These are phyloP conservation scores for Cadophora malorum DNA, from an alignment of 2,329 filamentous ascomycete genomes.

Conservation along the genomic window DNA sequence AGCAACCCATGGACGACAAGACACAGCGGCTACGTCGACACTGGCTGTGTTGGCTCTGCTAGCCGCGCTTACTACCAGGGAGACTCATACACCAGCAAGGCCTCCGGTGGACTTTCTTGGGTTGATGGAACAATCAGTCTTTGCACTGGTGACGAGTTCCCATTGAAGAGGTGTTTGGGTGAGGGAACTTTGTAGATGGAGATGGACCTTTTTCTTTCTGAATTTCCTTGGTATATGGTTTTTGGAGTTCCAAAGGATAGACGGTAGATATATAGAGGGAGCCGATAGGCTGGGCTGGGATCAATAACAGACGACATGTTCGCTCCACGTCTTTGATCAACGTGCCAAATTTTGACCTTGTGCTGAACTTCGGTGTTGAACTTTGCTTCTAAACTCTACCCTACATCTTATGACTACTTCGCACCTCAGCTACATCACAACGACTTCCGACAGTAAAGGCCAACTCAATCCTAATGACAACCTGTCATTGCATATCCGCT, in stretches of 20 bases:
- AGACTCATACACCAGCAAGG: conserved; percentile 47
- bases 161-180: conserved; percentile 49
- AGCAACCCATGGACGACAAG: conserved; percentile 48
- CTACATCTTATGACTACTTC: too few relatives aligned
- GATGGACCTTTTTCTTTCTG: not conserved
- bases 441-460: too few relatives aligned
- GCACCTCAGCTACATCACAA: too few relatives aligned
- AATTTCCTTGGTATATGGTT: not conserved
- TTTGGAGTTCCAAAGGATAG: conserved; percentile 6
- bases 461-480: too few relatives aligned
- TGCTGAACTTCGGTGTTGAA: too few relatives aligned
- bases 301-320: not conserved
- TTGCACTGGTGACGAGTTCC: conserved; percentile 48
- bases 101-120: conserved; percentile 47
- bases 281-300: not conserved
- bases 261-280: not conserved
- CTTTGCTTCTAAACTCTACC: too few relatives aligned
- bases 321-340: not conserved
- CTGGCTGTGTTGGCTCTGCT: conserved; percentile 46
- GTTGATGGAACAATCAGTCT: conserved; percentile 50
- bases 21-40: conserved; percentile 46
- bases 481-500: too few relatives aligned
- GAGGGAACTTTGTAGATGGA: conserved; percentile 38
- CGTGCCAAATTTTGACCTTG: too few relatives aligned
- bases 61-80: conserved; percentile 42